Evolutionary conservation across 148 eudicot genomes (phyloP).

Genomic region (Simmondsia chinensis): DNA sequence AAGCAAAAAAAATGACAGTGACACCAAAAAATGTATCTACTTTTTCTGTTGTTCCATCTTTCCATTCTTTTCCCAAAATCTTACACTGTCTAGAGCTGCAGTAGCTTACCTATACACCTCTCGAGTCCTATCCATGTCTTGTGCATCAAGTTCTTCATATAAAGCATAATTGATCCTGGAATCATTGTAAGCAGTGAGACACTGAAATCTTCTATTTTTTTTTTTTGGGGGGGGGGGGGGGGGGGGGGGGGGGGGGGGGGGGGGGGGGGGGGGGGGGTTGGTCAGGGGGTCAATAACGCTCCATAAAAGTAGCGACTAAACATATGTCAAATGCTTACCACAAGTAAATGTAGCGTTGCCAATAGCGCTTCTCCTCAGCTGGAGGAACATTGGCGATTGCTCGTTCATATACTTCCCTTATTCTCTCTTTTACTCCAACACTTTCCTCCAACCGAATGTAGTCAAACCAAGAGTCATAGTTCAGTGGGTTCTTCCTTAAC

Average conservation of each 20-base stretch:
- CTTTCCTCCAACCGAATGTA: slow-evolving; percentile 81
- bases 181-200: slow-evolving; percentile 5
- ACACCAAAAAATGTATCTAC: too few species aligned
- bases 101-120: slow-evolving; percentile 60
- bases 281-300: background rate
- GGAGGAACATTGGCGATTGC: slow-evolving; percentile 92
- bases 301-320: background rate
- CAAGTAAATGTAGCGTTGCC: slow-evolving; percentile 90
- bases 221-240: too few species aligned
- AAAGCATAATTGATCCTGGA: slow-evolving; percentile 81
- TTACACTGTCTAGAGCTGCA: too few species aligned
- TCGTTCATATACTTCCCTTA: slow-evolving; percentile 77
- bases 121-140: slow-evolving; percentile 68
- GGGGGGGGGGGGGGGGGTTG: too few species aligned
- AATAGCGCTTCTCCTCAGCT: slow-evolving; percentile 91
- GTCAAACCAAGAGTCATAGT: slow-evolving; percentile 94
- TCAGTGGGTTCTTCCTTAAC: slow-evolving; percentile 71
- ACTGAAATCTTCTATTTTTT: background rate
- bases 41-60: too few species aligned
- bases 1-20: background rate
- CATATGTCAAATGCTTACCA: slow-evolving; percentile 42
- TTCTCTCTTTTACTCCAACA: slow-evolving; percentile 50
- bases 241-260: too few species aligned
- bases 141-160: slow-evolving; percentile 87
- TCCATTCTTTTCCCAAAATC: too few species aligned